Evolutionary conservation across 331 rosid genomes (phyloP), one percentile per base, ranked within the genome.

Genomic region (Quercus phellos): DNA sequence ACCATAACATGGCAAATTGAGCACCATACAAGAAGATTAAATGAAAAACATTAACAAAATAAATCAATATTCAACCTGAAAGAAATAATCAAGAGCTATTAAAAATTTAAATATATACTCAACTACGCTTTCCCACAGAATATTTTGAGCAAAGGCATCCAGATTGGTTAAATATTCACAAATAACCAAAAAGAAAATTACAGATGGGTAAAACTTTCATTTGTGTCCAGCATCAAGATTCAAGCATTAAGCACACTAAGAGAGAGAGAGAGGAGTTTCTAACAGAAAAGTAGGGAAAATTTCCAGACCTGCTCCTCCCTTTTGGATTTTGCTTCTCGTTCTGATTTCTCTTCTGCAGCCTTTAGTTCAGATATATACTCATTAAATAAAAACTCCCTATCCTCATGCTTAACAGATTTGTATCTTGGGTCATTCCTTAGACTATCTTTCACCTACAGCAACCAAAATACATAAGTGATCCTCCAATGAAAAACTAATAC

Each of bases 341-440:
- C 96, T 71, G 85, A 90, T 77, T 90, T 93, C 74, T 86, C 88
- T 76, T 90, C 97, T 74, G 79, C 86, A 79, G 99, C 96, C 82
- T 87, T 92, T 76, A 92, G 78, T 75, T 87, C 98, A 56, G 91
- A 91, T 86, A 95, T 58, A 82, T 90, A 90, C 88, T 92, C 90
- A 29, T 87, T 86, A 86, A 90, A 95, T 67, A 95, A 75, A 70
- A 79, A 73, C 63, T 95, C 99, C 80, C 98, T 90, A 55, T 92
- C 96, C 84, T 95, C 99, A 30, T 91, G 99, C 79, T 85, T 87
- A 74, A 91, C 90, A 77, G 93, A 84, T 87, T 77, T 91, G 89
- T 95, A 95, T 74, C 99, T 90, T 74, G 90, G 89, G 59, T 95
- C 99, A 74, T 88, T 87, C 81, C 97, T 87, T 67, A 95, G 80